These are phyloP conservation scores for Kuraishia cidri DNA, from an alignment of 805 yeast genomes.

Conservation along the genomic window DNA sequence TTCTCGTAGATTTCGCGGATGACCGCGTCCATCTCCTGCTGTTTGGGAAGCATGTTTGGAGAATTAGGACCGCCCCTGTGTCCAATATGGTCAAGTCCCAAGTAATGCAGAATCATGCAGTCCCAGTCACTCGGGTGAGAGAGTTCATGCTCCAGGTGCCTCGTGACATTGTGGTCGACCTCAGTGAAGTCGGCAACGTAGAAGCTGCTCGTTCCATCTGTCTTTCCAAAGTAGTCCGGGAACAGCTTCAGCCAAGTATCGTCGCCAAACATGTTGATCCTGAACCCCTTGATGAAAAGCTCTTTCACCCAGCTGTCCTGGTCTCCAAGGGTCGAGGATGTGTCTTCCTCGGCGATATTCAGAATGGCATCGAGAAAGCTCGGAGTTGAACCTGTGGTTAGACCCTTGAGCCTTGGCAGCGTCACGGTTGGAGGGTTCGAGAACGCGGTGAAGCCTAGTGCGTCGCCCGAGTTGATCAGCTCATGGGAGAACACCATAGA, in stretches of 20 bases:
- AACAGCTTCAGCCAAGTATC: conserved; percentile 96
- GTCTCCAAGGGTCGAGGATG: conserved; percentile 50
- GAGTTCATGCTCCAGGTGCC: conserved; percentile 67
- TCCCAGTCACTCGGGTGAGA: conserved; percentile 55
- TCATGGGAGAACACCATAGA: conserved; percentile 59
- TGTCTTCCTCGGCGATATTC: conserved; percentile 88
- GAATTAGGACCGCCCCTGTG: conserved; percentile 93
- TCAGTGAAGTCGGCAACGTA: conserved; percentile 93
- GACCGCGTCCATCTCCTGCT: conserved; percentile 75
- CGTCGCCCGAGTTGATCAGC: conserved; percentile 56
- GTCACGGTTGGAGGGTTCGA: conserved; percentile 97
- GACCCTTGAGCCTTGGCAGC: conserved; percentile 84
- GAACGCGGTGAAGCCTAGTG: conserved; percentile 83
- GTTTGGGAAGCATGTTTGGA: conserved; percentile 73
- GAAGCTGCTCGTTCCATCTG: conserved; percentile 88
- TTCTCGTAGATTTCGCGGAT: conserved; percentile 38
- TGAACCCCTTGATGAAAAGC: conserved; percentile 29
- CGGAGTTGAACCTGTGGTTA: conserved; percentile 93
- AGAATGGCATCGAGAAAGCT: conserved; percentile 89
- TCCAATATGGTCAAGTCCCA: conserved; percentile 96
- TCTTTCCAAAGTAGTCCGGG: conserved; percentile 54
- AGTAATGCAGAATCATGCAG: conserved; percentile 75
- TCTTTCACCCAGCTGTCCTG: conserved; percentile 90
- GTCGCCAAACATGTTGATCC: conserved; percentile 85
- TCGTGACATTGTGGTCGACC: conserved; percentile 87